phyloP scores from a whole-genome alignment of 192 early-diverging fungal species.

The Linnemannia elongata region DNA sequence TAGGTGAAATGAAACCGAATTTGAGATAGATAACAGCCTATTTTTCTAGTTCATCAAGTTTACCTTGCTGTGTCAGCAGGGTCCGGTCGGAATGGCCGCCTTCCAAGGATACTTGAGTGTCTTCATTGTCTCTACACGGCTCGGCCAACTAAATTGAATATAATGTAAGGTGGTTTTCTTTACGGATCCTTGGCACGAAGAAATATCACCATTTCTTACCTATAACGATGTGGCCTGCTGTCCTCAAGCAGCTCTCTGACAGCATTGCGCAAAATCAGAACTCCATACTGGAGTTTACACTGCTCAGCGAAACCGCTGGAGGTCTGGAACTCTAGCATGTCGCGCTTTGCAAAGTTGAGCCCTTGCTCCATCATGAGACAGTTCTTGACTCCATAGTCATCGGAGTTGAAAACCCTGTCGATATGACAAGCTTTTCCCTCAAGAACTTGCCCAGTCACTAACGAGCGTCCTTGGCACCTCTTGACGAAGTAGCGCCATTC shows the following conservation, averaged over 20 bases:
- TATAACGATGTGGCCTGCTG: not conserved
- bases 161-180: too few relatives aligned
- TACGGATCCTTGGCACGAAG: too few relatives aligned
- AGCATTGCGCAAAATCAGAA: not conserved
- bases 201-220: not conserved
- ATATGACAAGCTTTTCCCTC: too few relatives aligned
- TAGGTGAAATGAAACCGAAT: too few relatives aligned
- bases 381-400: not conserved
- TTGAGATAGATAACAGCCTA: too few relatives aligned
- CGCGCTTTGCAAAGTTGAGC: constrained; percentile 17
- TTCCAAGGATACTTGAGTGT: constrained; percentile 21
- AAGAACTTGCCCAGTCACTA: constrained; percentile 31
- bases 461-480: constrained; percentile 14
- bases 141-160: constrained; percentile 13
- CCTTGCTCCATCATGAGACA: constrained; percentile 15
- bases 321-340: constrained; percentile 20
- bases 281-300: constrained; percentile 19
- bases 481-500: constrained; percentile 18
- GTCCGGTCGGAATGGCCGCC: not conserved
- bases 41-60: too few relatives aligned
- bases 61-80: too few relatives aligned
- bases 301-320: not conserved
- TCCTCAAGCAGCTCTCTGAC: not conserved
- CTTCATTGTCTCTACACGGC: not conserved
- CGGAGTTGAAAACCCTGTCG: constrained; percentile 19